phyloP scores from a whole-genome alignment of 1,139 yeast genomes.

The Yamadazyma triangularis region DNA sequence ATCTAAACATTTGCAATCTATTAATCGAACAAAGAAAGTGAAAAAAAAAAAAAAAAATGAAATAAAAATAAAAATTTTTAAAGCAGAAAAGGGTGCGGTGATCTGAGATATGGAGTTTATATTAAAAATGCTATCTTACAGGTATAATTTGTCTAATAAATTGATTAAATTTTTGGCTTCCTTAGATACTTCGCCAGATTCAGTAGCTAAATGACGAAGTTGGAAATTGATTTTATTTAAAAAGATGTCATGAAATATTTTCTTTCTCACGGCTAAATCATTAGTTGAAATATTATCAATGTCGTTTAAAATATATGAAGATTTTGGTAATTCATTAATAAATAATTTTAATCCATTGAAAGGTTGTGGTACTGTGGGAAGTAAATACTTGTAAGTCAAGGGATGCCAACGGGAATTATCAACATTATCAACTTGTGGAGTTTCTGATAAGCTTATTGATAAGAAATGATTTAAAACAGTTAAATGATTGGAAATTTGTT shows the following conservation, averaged over 20 bases:
- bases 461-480: constrained; percentile 40
- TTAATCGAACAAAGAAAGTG: too few relatives aligned
- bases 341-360: constrained; percentile 54
- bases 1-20: too few relatives aligned
- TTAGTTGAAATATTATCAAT: constrained; percentile 32
- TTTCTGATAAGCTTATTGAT: not conserved
- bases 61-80: too few relatives aligned
- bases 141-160: too few relatives aligned
- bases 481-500: constrained; percentile 42
- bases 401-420: constrained; percentile 26
- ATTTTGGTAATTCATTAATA: constrained; percentile 1
- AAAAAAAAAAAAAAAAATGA: too few relatives aligned
- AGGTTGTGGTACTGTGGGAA: constrained; percentile 46
- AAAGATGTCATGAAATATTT: constrained; percentile 45
- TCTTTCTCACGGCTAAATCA: constrained; percentile 58
- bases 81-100: too few relatives aligned
- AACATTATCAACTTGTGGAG: too few relatives aligned
- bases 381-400: constrained; percentile 43
- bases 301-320: not conserved
- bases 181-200: constrained; percentile 74
- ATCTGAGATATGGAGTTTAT: too few relatives aligned
- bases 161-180: constrained; percentile 28
- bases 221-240: constrained; percentile 44
- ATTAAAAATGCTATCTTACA: not conserved
- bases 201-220: constrained; percentile 50